A percentile compares a stretch with the other conserved stretches of the same genome.
Evolutionary conservation across 352 stramenopile genomes (phyloP).

Genomic region (Phytopythium delawarense): DNA sequence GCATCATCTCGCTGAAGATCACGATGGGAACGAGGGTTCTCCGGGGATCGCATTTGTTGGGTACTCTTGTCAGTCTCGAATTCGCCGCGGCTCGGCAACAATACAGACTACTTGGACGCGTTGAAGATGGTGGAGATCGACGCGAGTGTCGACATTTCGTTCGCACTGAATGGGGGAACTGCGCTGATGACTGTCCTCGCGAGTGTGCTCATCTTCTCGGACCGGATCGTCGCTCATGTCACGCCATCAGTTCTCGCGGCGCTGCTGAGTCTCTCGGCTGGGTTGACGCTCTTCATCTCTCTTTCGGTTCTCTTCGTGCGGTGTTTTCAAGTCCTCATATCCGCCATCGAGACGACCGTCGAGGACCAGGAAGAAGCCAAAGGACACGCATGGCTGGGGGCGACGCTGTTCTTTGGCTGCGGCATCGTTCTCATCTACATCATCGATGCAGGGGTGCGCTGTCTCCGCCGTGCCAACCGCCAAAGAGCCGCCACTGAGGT

Average conservation of each 20-base stretch:
- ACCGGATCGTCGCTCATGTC: background rate
- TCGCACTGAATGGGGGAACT: background rate
- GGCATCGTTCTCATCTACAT: slow-evolving; percentile 67
- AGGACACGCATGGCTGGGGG: slow-evolving; percentile 66
- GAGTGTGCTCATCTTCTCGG: background rate
- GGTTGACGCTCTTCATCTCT: slow-evolving; percentile 81
- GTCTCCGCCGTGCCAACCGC: slow-evolving; percentile 22
- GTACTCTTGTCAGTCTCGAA: background rate
- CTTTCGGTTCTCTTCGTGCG: slow-evolving; percentile 60
- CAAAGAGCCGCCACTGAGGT: slow-evolving; percentile 25
- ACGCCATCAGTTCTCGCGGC: background rate
- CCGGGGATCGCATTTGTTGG: no score
- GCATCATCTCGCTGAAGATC: background rate
- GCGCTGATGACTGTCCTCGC: background rate
- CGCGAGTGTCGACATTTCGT: background rate
- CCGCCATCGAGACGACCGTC: slow-evolving; percentile 29
- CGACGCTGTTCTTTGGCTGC: slow-evolving; percentile 83
- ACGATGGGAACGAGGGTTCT: no score
- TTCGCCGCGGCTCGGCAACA: background rate
- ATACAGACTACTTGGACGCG: background rate
- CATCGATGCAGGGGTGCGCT: slow-evolving; percentile 36
- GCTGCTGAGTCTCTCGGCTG: slow-evolving; percentile 32
- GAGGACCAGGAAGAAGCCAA: slow-evolving; percentile 26
- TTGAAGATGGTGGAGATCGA: background rate
- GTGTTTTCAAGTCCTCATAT: slow-evolving; percentile 26